Evolutionary conservation across 2,329 filamentous ascomycete species (phyloP).

Genomic region (Akanthomyces muscarius): DNA sequence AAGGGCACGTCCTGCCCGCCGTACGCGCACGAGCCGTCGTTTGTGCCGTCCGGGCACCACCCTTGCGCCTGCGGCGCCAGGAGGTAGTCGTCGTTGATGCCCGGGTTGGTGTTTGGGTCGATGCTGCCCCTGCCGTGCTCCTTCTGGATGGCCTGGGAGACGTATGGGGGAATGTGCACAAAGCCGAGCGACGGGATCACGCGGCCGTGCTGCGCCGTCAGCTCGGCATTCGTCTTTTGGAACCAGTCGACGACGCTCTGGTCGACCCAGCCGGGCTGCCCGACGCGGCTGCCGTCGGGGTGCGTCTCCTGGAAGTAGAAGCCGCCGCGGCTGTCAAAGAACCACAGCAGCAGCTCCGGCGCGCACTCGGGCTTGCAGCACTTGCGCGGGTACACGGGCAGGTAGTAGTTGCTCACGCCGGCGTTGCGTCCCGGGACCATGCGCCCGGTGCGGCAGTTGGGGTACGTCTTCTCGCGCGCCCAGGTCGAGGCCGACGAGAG

Average conservation of each 20-base stretch:
- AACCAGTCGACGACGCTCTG: slow-evolving; percentile 44
- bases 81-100: slow-evolving; percentile 43
- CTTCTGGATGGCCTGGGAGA: slow-evolving; percentile 37
- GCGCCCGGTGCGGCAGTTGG: slow-evolving; percentile 35
- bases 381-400: slow-evolving; percentile 39
- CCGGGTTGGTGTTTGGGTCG: slow-evolving; percentile 37
- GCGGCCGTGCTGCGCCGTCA: slow-evolving; percentile 29
- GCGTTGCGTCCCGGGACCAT: slow-evolving; percentile 36
- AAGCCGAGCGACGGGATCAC: slow-evolving; percentile 44
- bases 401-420: slow-evolving; percentile 45
- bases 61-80: slow-evolving; percentile 41
- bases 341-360: slow-evolving; percentile 58
- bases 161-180: slow-evolving; percentile 45
- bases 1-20: slow-evolving; percentile 56
- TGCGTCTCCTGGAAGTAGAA: slow-evolving; percentile 41
- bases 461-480: slow-evolving; percentile 36
- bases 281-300: slow-evolving; percentile 27
- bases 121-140: slow-evolving; percentile 28
- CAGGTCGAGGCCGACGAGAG: slow-evolving; percentile 45
- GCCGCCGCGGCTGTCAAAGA: slow-evolving; percentile 65
- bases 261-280: slow-evolving; percentile 44
- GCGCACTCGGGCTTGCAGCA: slow-evolving; percentile 32
- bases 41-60: slow-evolving; percentile 39
- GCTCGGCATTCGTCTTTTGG: slow-evolving; percentile 28
- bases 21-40: slow-evolving; percentile 37